Percentiles rank a stretch among this genome's conserved stretches.
phyloP scores from a whole-genome alignment of 2,329 filamentous ascomycete genomes.

The Microdochium nivale region DNA sequence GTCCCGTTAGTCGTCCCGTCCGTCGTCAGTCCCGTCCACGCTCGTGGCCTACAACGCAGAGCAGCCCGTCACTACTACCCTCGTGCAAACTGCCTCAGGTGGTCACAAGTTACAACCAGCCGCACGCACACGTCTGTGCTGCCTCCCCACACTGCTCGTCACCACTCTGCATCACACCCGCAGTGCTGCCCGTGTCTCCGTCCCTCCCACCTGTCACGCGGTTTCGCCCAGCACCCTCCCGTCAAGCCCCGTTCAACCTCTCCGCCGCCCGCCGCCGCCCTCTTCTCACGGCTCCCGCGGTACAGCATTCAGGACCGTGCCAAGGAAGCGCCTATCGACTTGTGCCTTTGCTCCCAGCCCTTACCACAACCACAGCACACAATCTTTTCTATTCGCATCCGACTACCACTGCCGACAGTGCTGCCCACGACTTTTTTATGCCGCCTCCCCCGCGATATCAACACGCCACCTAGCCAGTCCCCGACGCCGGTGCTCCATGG shows the following conservation, averaged over 20 bases:
- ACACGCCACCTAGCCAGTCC: neutral
- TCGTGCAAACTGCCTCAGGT: neutral
- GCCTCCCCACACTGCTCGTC: neutral
- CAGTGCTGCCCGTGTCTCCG: neutral
- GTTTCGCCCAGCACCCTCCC: neutral
- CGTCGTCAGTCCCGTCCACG: neutral
- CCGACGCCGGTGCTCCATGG: conserved; percentile 14
- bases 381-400: neutral
- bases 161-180: neutral
- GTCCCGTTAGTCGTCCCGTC: too few species aligned
- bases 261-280: neutral
- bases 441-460: neutral
- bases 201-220: neutral
- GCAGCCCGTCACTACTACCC: neutral
- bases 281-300: neutral
- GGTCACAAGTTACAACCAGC: neutral
- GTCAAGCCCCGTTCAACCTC: neutral
- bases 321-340: too few species aligned
- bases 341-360: too few species aligned
- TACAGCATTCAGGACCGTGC: neutral
- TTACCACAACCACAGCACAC: neutral
- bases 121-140: neutral
- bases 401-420: neutral
- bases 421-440: neutral
- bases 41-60: too few species aligned